These are phyloP conservation scores for Rosa persica DNA, from an alignment of 306 rosid genomes.

Conservation along the genomic window DNA sequence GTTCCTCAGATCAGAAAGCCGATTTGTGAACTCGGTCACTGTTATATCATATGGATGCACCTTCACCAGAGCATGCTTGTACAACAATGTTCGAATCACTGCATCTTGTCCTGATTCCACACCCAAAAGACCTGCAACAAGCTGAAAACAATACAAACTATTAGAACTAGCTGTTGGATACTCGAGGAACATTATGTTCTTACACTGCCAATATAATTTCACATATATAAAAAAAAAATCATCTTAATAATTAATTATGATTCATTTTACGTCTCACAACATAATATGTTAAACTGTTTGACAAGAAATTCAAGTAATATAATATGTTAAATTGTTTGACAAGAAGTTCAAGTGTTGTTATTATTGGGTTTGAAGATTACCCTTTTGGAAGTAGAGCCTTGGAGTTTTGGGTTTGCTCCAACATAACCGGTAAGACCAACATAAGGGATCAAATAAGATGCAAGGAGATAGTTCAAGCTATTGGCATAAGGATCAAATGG, in stretches of 20 bases:
- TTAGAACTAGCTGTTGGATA: too few relatives aligned
- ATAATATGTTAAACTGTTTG: background rate
- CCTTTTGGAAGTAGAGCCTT: constrained; percentile 34
- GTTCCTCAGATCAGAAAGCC: constrained; percentile 57
- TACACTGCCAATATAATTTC: too few relatives aligned
- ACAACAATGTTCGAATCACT: constrained; percentile 58
- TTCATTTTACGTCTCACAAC: background rate
- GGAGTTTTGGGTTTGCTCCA: constrained; percentile 58
- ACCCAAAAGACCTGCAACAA: constrained; percentile 74
- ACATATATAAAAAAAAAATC: too few relatives aligned
- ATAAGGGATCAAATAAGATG: constrained; percentile 70
- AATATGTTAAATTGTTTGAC: too few relatives aligned
- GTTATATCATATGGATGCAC: constrained; percentile 52
- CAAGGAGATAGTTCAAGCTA: constrained; percentile 58
- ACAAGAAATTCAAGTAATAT: too few relatives aligned
- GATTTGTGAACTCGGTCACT: constrained; percentile 63
- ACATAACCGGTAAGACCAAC: constrained; percentile 91
- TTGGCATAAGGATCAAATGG: constrained; percentile 73
- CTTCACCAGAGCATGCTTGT: background rate
- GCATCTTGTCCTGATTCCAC: constrained; percentile 87
- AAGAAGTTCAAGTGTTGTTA: background rate
- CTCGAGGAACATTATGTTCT: too few relatives aligned
- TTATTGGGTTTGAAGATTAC: constrained; percentile 30
- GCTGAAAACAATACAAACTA: constrained; percentile 33
- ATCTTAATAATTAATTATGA: too few relatives aligned